Conservation (phyloP, 805 yeast genomes). For the Kazachstania africana region DNA sequence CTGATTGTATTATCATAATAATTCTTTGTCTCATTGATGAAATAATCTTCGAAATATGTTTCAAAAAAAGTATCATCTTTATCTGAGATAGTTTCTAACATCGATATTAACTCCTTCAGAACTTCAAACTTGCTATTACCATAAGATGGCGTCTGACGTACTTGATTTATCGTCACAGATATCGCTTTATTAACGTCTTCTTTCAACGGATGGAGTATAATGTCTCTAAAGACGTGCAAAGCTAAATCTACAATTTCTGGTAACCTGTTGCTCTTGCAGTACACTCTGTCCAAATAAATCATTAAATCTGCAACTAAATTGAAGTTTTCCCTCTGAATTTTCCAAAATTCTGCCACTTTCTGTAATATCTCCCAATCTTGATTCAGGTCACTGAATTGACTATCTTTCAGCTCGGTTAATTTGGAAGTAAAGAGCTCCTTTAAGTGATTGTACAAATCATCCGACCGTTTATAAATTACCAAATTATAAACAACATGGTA, state of each 20-base stretch:
- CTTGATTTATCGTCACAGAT: conserved; percentile 24
- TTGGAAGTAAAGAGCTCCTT: conserved; percentile 6
- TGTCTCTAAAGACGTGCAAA: conserved; percentile 50
- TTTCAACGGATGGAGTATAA: conserved; percentile 39
- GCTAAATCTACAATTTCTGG: conserved; percentile 67
- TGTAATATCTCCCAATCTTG: conserved; percentile 28
- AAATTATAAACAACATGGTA: conserved; percentile 70
- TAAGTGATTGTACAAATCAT: conserved; percentile 8
- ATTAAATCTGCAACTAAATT: conserved; percentile 72
- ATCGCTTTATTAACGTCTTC: conserved; percentile 41
- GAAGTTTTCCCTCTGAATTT: conserved; percentile 60
- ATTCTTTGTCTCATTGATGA: conserved; percentile 41
- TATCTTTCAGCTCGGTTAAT: conserved; percentile 3
- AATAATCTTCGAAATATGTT: conserved; percentile 53
- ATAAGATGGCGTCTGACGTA: conserved; percentile 1
- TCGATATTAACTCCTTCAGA: conserved; percentile 48
- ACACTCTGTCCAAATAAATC: conserved; percentile 80
- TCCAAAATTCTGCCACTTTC: conserved; percentile 39
- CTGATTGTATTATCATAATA: conserved; percentile 43
- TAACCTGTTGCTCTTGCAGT: conserved; percentile 55
- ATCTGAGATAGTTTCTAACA: conserved; percentile 59
- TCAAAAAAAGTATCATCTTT: conserved; percentile 53
- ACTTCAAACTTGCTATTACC: conserved; percentile 26
- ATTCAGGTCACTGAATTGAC: conserved; percentile 2
- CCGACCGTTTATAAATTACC: conserved; percentile 34